Evolutionary conservation across 2,329 filamentous ascomycete genomes (phyloP).

Genomic region (Exophiala alcalophila): DNA sequence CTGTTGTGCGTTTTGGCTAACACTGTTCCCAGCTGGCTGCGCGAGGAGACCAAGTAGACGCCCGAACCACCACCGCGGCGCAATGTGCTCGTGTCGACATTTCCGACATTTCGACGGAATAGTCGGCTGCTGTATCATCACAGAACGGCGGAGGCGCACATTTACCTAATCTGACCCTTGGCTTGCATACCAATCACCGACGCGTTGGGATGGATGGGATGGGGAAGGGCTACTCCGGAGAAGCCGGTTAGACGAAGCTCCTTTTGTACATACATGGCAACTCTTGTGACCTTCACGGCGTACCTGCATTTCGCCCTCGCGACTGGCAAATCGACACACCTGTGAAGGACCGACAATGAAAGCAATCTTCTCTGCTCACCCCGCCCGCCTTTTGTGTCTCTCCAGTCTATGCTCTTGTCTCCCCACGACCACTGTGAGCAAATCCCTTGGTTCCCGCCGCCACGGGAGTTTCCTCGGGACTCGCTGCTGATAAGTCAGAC

Average conservation of each 20-base stretch:
- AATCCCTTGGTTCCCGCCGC: not conserved
- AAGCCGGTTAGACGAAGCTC: conserved; percentile 26
- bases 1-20: conserved; percentile 19
- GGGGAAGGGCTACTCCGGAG: conserved; percentile 23
- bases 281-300: conserved; percentile 12
- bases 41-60: conserved; percentile 34
- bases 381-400: not conserved
- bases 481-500: conserved; percentile 9
- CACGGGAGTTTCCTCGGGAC: not conserved
- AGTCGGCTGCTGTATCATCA: conserved; percentile 29
- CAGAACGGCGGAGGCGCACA: conserved; percentile 24
- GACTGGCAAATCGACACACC: conserved; percentile 19
- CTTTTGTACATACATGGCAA: conserved; percentile 27
- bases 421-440: too few species aligned
- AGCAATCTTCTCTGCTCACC: conserved; percentile 25
- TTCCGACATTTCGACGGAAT: conserved; percentile 11
- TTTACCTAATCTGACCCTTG: conserved; percentile 21
- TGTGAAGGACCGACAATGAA: conserved; percentile 20
- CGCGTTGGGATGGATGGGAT: conserved; percentile 11
- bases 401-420: too few species aligned
- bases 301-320: conserved; percentile 20
- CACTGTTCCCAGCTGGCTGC: conserved; percentile 30
- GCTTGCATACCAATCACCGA: conserved; percentile 21
- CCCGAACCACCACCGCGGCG: conserved; percentile 1
- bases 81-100: conserved; percentile 11